Base-by-base conservation (phyloP, 139 green algal species). In the Chara braunii region DNA sequence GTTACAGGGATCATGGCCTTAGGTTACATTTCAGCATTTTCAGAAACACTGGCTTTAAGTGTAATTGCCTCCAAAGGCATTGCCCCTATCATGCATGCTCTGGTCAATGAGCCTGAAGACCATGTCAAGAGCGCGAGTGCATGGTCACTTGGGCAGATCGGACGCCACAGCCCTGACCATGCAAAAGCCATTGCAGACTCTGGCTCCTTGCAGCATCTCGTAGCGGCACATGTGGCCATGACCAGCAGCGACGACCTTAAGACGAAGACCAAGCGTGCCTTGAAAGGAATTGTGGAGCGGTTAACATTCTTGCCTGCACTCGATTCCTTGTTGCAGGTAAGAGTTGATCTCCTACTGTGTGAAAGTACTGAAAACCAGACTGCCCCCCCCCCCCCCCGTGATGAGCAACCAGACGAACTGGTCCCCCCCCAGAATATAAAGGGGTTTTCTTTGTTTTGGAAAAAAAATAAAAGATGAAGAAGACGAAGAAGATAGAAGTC, bases 11-110 rank as follows among this genome's bases (percentile, higher is more conserved):
- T 94, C 63, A 94, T 94, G 87, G 87, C 87, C 1, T 71, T 94
- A 12, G 87, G 87, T 23, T 94, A 92, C 80, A 89, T 89, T 55
- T 84, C 83, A 1, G 87, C 86, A 11, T 94, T 92, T 78, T 87
- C 76, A 34, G 87, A 94, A 71, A 92, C 86, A 22, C 80, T 94
- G 8, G 85, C 82, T n/a, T 73, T 90, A 44, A 79, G 58, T 3
- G 86, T 92, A 23, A 85, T 94, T 60, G 84, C 85, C 30, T 83
- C 88, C 80, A 88, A 89, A 60, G 83, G 76, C 23, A 71, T 94
- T 61, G 67, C 76, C 31, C 84, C 87, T 9, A 75, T 92, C 37
- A 81, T 83, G 22, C 52, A 74, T 22, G 86, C 83, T 2, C 72
- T 92, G 11, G 66, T 73, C 12, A 72, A 88, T 42, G 87, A 91